These are phyloP conservation scores for Hordeum vulgare DNA, from an alignment of 176 grass and related monocot genomes.

Conservation along the genomic window MorexV3_pseudomolecules_assembly NC_058523.1:373433679-373434178, in stretches of 20 bases:
- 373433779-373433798: slow-evolving; percentile 99
- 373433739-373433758: slow-evolving; percentile 98
- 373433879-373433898: background rate
- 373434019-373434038: slow-evolving; percentile 89
- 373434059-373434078: slow-evolving; percentile 98
- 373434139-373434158: background rate
- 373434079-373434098: slow-evolving; percentile 84
- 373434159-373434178: background rate
- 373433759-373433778: slow-evolving; percentile 92
- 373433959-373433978: slow-evolving; percentile 73
- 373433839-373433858: slow-evolving; percentile 6
- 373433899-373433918: background rate
- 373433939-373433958: slow-evolving; percentile 25
- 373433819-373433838: slow-evolving; percentile 49
- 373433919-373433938: slow-evolving; percentile 3
- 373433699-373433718: background rate
- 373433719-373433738: slow-evolving; percentile 5
- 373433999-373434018: slow-evolving; percentile 96
- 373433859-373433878: background rate
- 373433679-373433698: background rate
- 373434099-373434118: slow-evolving; percentile 79
- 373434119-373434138: slow-evolving; percentile 50
- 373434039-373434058: slow-evolving; percentile 71
- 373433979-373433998: slow-evolving; percentile 97
- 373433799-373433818: slow-evolving; percentile 97